Base-by-base conservation (phyloP, 805 yeast species). In the Candida palmyrensis region DNA sequence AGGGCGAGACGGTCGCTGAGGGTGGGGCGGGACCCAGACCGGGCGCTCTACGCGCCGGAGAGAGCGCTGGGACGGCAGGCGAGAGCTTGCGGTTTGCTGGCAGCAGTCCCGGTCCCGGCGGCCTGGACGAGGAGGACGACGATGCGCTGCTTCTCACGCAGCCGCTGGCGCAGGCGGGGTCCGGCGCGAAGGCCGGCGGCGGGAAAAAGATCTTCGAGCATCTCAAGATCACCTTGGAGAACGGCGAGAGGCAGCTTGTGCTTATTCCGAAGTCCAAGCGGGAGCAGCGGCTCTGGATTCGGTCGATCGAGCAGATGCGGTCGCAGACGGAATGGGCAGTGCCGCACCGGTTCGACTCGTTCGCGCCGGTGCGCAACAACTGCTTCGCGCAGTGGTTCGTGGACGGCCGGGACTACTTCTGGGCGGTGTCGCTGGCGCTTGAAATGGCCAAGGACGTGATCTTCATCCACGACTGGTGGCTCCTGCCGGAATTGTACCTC, bases 391-490 rank as follows among this genome's bases (percentile, higher is more conserved):
- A 92, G 54, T 90, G 95, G 92, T 80, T 92, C 62, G 97, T 92
- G 3, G 99, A 92, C 59, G 95, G 83, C 3, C 71, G 99, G 49
- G 99, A 92, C 57, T 85, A 92, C 55, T 82, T 87, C 64, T 92
- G 97, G 97, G 94, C 97, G 1, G 79, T 88, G 2, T 83, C 95
- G 19, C 79, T 88, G 8, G 98, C 97, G 0, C 65, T 92, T 35
- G 87, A 83, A 44, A 81, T 85, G 84, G 97, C 98, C 0, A 79
- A 79, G 44, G 97, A 92, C 64, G 90, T 83, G 1, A 82, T 92
- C 21, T 92, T 80, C 53, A 87, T 92, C 31, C 97, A 92, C 51
- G 99, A 90, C 50, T 92, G 99, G 99, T 92, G 98, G 98, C 66
- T 92, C 17, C 75, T 90, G 4, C 99, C 99, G 0, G 98, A 92